Percentiles rank a stretch among this genome's conserved stretches.
These are phyloP conservation scores for Fusarium sp. DNA, from an alignment of 2,329 filamentous ascomycete species.

Conservation along the genomic window DNA sequence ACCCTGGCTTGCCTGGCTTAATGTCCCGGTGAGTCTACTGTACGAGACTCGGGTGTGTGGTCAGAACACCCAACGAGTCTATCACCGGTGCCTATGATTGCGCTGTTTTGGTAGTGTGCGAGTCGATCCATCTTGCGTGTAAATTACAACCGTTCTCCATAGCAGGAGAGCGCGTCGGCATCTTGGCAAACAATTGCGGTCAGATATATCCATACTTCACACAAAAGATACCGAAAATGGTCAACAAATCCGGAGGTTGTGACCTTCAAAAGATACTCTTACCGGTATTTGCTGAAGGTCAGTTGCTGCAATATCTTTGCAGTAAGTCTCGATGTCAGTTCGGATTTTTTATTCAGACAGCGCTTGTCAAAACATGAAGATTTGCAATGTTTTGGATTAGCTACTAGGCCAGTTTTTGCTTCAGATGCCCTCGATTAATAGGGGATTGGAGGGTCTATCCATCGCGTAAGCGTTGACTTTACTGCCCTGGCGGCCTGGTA, in stretches of 20 bases:
- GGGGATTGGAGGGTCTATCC: conserved; percentile 3
- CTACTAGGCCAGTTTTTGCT: conserved; percentile 1
- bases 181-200: neutral
- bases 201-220: neutral
- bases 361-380: neutral
- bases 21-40: conserved; percentile 2
- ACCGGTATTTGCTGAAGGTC: neutral
- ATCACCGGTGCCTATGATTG: conserved; percentile 3
- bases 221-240: neutral
- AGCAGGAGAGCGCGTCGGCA: conserved; percentile 5
- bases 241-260: neutral
- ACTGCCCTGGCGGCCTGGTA: neutral
- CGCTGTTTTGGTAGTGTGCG: conserved; percentile 16
- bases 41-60: neutral
- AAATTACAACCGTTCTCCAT: conserved; percentile 4
- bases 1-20: neutral
- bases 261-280: neutral
- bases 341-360: neutral
- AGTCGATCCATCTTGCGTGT: conserved; percentile 18
- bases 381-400: neutral
- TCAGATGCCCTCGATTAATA: neutral
- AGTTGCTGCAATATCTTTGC: neutral
- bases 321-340: neutral
- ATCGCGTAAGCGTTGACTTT: neutral
- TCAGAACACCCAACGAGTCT: neutral